Evolutionary conservation across 805 yeast genomes (phyloP).

Genomic region (Metschnikowia kofuensis): DNA sequence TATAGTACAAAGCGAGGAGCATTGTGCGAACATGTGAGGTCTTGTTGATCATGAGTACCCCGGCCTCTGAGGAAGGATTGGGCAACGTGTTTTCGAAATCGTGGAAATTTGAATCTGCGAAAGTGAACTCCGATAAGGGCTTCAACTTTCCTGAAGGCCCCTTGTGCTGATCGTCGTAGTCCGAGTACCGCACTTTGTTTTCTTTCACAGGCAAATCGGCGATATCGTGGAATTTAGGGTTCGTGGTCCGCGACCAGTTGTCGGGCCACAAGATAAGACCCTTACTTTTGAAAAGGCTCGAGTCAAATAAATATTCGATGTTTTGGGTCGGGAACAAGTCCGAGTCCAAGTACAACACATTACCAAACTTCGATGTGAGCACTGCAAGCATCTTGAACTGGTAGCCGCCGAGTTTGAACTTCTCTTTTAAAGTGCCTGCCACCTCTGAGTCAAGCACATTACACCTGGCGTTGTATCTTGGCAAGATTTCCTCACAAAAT

Average conservation of each 20-base stretch:
- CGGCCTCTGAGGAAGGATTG: slow-evolving; percentile 68
- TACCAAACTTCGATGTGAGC: slow-evolving; percentile 55
- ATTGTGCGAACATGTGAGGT: slow-evolving; percentile 56
- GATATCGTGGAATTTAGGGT: slow-evolving; percentile 57
- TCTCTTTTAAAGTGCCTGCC: slow-evolving; percentile 12
- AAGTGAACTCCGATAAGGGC: slow-evolving; percentile 22
- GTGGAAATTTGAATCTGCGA: slow-evolving; percentile 46
- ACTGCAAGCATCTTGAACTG: slow-evolving; percentile 57
- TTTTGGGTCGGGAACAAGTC: slow-evolving; percentile 46
- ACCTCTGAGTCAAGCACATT: slow-evolving; percentile 36
- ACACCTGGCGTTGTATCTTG: slow-evolving; percentile 46
- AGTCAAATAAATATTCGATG: slow-evolving; percentile 45
- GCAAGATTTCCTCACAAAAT: slow-evolving; percentile 45
- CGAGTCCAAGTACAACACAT: slow-evolving; percentile 48
- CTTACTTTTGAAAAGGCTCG: slow-evolving; percentile 43
- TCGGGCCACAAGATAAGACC: slow-evolving; percentile 66
- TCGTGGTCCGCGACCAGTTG: slow-evolving; percentile 66
- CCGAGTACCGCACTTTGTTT: slow-evolving; percentile 32
- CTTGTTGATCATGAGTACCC: slow-evolving; percentile 63
- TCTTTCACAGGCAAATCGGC: slow-evolving; percentile 38
- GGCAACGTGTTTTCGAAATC: slow-evolving; percentile 63
- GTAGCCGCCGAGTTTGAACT: slow-evolving; percentile 40
- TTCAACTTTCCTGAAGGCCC: slow-evolving; percentile 28
- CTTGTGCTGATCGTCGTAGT: slow-evolving; percentile 32
- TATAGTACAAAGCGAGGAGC: slow-evolving; percentile 60